These are phyloP conservation scores for Globisporangium ultimum DNA, from an alignment of 352 stramenopile genomes.

Conservation along the genomic window DNA sequence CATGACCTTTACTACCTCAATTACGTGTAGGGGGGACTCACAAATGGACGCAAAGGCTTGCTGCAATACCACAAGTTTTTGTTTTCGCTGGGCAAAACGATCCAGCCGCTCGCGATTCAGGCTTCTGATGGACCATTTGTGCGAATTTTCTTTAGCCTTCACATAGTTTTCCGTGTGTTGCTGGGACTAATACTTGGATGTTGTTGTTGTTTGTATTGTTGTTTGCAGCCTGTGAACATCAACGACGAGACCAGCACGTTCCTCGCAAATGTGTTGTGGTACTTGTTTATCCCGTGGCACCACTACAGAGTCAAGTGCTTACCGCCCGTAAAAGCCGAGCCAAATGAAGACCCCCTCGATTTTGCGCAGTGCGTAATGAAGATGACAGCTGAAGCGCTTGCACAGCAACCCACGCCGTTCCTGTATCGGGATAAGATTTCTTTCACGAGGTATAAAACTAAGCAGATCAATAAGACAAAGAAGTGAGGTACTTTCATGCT, in stretches of 20 bases:
- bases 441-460: conserved; percentile 53
- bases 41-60: conserved; percentile 57
- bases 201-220: background rate
- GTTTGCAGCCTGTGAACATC: conserved; percentile 60
- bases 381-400: conserved; percentile 38
- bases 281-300: conserved; percentile 68
- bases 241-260: conserved; percentile 80
- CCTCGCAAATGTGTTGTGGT: conserved; percentile 70
- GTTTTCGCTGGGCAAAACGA: conserved; percentile 57
- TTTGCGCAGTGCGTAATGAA: conserved; percentile 68
- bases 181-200: background rate
- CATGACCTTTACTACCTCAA: background rate
- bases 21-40: conserved; percentile 38
- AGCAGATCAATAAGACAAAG: conserved; percentile 50
- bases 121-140: conserved; percentile 67
- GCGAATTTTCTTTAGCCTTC: conserved; percentile 12
- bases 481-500: conserved; percentile 15
- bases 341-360: conserved; percentile 42
- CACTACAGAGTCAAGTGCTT: conserved; percentile 62
- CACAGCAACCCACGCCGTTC: conserved; percentile 58
- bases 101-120: conserved; percentile 63
- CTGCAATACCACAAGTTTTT: conserved; percentile 82
- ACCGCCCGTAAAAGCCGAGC: conserved; percentile 26
- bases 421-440: conserved; percentile 73
- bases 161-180: background rate